Base-by-base conservation (phyloP, 805 yeast genomes). In the Candida sithepensis region DNA sequence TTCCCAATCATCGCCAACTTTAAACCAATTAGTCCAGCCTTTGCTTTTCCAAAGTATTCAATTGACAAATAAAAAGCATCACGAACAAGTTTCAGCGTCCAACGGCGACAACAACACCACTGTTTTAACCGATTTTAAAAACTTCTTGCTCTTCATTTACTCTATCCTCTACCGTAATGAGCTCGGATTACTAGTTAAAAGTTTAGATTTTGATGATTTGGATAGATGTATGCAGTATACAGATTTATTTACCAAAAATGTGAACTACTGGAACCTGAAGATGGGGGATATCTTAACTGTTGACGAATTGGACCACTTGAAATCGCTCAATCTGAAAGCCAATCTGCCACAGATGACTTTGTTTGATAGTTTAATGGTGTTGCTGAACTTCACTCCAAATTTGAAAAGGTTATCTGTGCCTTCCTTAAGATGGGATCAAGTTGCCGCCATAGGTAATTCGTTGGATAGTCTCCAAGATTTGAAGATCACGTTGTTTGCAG, bases 121-220 rank as follows among this genome's bases (percentile, higher is more conserved):
- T 2, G 9, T 33, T 13, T 41, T 52, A 3, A n/a, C 49, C 12
- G 28, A 30, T 32, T 45, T 41, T 43, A 53, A 49, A 40, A 47
- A 47, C 9, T 44, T 61, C 4, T 37, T 62, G 22, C 37, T 41
- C 2, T 39, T 62, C 40, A 41, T 56, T 3, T 58, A 60, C 34
- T 46, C 56, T 2, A 22, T 58, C 13, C 32, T 62, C n/a, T 40
- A 38, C 12, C 32, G 50, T 34, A 49, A 49, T 2, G 39, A 33
- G 0, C 36, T 47, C 26, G 63, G 56, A 0, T 9, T 22, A 10
- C 30, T 44, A 12, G 42, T 62, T 1, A 36, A 46, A 32, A 42
- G 46, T 0, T 41, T 62, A 22, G 49, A 46, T 12, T 41, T 62
- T 9, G 55, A 56, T n/a, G 56, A 56, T 4, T 22, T 45, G 28